Evolutionary conservation across 148 eudicot genomes (phyloP), one percentile per base, ranked within the genome.

Genomic region (Salicornia ramosissima): DNA sequence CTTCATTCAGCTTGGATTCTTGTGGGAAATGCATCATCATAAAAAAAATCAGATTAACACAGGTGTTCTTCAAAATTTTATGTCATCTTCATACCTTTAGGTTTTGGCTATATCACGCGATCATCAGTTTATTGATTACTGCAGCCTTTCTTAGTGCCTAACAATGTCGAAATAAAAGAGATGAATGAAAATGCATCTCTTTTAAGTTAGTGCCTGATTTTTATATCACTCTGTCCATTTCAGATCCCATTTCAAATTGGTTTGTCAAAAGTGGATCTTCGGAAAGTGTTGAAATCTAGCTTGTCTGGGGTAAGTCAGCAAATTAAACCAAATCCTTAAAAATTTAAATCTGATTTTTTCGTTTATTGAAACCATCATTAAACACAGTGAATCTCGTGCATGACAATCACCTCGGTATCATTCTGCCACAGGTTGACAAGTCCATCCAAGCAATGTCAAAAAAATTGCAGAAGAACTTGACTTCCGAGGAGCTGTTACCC

Each of bases 221-320:
- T 65, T 52, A 39, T n/a, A 52, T 46, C 34, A 62, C 12, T 65
- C 33, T 66, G 47, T 61, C 42, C 40, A 19, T 67, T 80, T 71
- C 85, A 94, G 98, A 90, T 94, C 40, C 96, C 92, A 3, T 90
- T 81, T 78, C 98, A 94, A 83, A 73, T 88, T 74, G 98, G 98
- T 65, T 71, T 90, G 57, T 84, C 96, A 28, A 90, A 94, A 77
- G 71, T 77, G 83, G 98, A 94, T 68, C 92, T 94, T 16, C 83
- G 97, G 79, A 94, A 94, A 78, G 97, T 87, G 70, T 84, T 94
- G 80, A 94, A 86, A 82, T 81, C 89, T 64, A 90, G 92, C 76
- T 86, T 94, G 71, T 79, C 95, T 28, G 96, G 95, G 86, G 98
- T 93, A 78, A 78, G 96, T 79, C 61, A 26, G 30, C 7, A 31